Base-by-base conservation (phyloP, 805 yeast genomes). In the Saccharomycopsis selenospora region DNA sequence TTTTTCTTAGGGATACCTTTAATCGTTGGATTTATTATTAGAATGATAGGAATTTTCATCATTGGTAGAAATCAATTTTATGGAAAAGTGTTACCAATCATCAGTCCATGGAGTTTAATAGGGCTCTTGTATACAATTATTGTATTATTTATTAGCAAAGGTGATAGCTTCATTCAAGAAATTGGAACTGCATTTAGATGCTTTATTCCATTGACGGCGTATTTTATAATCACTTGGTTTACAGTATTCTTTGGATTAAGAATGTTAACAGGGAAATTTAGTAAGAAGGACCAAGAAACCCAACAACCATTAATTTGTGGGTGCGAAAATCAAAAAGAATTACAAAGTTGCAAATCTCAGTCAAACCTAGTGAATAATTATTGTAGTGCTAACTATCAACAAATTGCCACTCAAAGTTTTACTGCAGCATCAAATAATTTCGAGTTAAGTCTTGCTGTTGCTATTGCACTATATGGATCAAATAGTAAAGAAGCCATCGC, bases 401-500 rank as follows among this genome's bases (percentile, higher is more conserved):
- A 65, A 27, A 69, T 70, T 3, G 61, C 69, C 28, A 73, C 80
- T 13, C 82, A 77, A 53, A 64, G 75, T 8, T 77, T 77, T 55
- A 75, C 80, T 2, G 79, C 80, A 11, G 74, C 81, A 1, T 72
- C 79, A 3, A 77, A 77, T 57, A 77, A 77, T 57, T 77, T 77
- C 55, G 82, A 77, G 57, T 63, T 77, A 40, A 73, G 79, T 49
- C 61, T 77, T 30, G 80, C 82, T 3, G 70, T 77, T 17, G 75
- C 79, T 1, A 69, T 73, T 4, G 68, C 79, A 0, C 54, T 75
- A 10, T 77, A 74, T 60, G 82, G 82, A 0, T 61, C 68, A 24
- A 74, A 72, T 1, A 70, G 77, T 49, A 67, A 72, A 45, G 72
- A 76, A 56, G 72, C 80, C 1, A 67, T 77, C 38, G 82, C 83